Percentiles rank a stretch among this genome's conserved stretches.
These are phyloP conservation scores for Atkinsonella texensis DNA, from an alignment of 2,329 filamentous ascomycete species.

Conservation along the genomic window DNA sequence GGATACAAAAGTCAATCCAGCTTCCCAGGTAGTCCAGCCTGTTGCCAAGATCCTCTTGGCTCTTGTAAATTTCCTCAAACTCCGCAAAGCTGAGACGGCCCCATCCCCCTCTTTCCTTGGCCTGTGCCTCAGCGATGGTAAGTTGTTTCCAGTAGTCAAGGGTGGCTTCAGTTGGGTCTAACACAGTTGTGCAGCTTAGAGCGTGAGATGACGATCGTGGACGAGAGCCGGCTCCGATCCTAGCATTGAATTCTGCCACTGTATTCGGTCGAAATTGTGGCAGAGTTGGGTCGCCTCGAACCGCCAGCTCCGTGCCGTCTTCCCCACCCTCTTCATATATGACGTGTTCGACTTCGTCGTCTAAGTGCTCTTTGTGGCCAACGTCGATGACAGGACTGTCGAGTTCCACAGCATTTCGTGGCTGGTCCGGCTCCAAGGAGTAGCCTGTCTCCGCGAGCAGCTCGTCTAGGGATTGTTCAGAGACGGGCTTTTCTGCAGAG, in stretches of 20 bases:
- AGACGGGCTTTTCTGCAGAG: background rate
- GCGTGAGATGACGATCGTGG: background rate
- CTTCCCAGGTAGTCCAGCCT: slow-evolving; percentile 70
- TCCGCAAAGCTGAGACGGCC: slow-evolving; percentile 68
- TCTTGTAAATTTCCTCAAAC: slow-evolving; percentile 64
- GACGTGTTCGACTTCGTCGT: slow-evolving; percentile 4
- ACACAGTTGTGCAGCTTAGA: background rate
- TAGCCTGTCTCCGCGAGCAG: slow-evolving; percentile 35
- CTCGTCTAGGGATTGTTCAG: slow-evolving; percentile 19
- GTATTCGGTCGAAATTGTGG: slow-evolving; percentile 57
- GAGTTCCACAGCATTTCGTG: slow-evolving; percentile 22
- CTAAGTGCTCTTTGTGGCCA: slow-evolving; percentile 11
- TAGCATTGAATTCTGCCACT: slow-evolving; percentile 12
- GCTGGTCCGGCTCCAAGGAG: slow-evolving; percentile 22
- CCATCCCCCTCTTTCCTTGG: slow-evolving; percentile 61
- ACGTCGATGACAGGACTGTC: slow-evolving; percentile 15
- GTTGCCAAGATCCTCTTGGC: slow-evolving; percentile 48
- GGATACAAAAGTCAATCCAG: slow-evolving; percentile 79
- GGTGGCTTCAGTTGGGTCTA: slow-evolving; percentile 17
- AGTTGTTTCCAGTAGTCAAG: slow-evolving; percentile 42
- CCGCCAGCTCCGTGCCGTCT: slow-evolving; percentile 10
- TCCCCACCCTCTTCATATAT: slow-evolving; percentile 2
- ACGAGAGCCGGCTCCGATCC: background rate
- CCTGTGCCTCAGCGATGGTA: slow-evolving; percentile 55
- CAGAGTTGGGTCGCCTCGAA: slow-evolving; percentile 47